A percentile compares a stretch with the other conserved stretches of the same genome.
These are phyloP conservation scores for Rosa hybrid DNA, from an alignment of 331 rosid species.

Conservation along the genomic window DNA sequence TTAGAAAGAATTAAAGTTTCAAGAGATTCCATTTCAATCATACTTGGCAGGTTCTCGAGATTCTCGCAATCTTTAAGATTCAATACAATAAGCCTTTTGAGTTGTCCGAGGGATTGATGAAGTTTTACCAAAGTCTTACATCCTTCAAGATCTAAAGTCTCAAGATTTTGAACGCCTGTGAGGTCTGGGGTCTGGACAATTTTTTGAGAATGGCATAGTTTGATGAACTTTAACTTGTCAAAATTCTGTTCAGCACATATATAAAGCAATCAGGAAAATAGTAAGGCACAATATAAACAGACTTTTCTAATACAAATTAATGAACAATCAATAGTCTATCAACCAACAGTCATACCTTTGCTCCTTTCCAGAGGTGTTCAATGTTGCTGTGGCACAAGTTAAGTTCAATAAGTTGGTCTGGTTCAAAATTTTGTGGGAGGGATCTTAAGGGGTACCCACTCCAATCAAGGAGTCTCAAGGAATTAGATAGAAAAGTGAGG, in stretches of 20 bases:
- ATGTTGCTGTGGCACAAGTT: neutral
- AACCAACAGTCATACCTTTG: neutral
- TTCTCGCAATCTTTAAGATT: neutral
- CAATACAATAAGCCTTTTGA: neutral
- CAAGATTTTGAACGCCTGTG: neutral
- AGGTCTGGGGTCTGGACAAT: neutral
- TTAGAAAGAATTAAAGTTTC: neutral
- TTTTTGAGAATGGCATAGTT: neutral
- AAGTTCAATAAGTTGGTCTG: neutral
- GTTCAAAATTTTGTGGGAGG: neutral
- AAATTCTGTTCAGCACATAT: neutral
- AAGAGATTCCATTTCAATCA: neutral
- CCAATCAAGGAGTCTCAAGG: slow-evolving; percentile 13
- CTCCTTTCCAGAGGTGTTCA: neutral
- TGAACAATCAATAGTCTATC: neutral
- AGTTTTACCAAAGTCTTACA: neutral
- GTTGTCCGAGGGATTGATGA: neutral
- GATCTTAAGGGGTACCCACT: neutral
- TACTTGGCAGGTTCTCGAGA: neutral
- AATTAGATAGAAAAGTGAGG: neutral
- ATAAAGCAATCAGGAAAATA: neutral
- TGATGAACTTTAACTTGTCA: neutral
- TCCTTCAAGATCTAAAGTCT: slow-evolving; percentile 1
- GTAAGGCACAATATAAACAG: neutral
- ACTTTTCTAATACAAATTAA: too few relatives aligned